These are phyloP conservation scores for Thalassia testudinum DNA, from an alignment of 116 monocot genomes.

Conservation along the genomic window DNA sequence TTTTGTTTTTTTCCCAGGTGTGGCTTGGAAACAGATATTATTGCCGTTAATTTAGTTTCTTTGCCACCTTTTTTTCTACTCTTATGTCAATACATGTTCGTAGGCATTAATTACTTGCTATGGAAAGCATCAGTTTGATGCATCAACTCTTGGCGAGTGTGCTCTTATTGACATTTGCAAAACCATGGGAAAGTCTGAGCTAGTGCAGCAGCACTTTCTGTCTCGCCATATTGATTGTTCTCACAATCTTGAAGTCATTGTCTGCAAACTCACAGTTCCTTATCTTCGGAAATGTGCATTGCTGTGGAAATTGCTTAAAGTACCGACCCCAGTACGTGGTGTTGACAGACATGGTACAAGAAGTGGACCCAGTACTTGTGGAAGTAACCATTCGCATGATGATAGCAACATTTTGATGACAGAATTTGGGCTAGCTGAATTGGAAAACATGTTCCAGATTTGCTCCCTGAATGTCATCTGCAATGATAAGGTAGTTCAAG, in stretches of 20 bases:
- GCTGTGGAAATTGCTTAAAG: conserved; percentile 61
- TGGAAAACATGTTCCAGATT: conserved; percentile 77
- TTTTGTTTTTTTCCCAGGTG: background rate
- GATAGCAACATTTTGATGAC: no score
- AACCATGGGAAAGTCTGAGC: conserved; percentile 29
- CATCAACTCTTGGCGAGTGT: conserved; percentile 25
- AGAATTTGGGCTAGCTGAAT: conserved; percentile 22
- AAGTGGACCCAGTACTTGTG: no score
- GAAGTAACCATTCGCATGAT: no score
- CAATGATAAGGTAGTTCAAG: conserved; percentile 38
- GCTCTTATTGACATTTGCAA: conserved; percentile 47
- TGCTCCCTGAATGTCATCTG: conserved; percentile 43
- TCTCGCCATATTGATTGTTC: conserved; percentile 50
- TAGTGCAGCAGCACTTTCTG: conserved; percentile 33
- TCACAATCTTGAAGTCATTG: conserved; percentile 41
- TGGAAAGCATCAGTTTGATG: conserved; percentile 25
- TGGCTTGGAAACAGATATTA: no score
- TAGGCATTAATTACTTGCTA: conserved; percentile 88
- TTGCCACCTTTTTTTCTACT: background rate
- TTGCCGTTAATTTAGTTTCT: background rate
- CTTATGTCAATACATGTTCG: conserved; percentile 5
- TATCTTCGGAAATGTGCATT: conserved; percentile 79
- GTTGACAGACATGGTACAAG: no score
- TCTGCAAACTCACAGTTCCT: conserved; percentile 76
- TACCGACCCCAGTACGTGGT: conserved; percentile 6